Conservation (phyloP, 768 basidiomycete genomes). For the Tricholoma saponaceum region DNA sequence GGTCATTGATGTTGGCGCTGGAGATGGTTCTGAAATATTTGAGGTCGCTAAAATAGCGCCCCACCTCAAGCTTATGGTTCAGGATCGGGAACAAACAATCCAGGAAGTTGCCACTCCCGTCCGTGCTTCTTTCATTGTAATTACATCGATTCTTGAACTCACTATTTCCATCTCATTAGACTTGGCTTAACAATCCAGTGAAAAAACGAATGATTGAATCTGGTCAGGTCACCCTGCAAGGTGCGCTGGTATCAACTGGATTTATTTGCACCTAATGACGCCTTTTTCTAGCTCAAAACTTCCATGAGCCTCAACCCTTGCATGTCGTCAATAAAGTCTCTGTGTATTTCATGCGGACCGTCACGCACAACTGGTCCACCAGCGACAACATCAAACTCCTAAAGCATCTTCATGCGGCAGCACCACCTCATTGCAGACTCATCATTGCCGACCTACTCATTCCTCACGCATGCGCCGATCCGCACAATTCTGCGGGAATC, state of each 20-base stretch:
- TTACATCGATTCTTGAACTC: neutral
- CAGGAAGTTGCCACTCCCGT: neutral
- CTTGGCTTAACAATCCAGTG: neutral
- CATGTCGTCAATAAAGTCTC: conserved; percentile 19
- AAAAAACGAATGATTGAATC: neutral
- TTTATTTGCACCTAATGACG: neutral
- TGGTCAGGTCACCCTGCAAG: conserved; percentile 4
- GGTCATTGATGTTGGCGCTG: conserved; percentile 34
- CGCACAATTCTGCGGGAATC: neutral
- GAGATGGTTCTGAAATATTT: conserved; percentile 26
- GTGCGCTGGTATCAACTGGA: neutral
- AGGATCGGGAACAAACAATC: conserved; percentile 13
- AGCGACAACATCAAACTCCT: conserved; percentile 22
- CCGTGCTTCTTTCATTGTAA: neutral
- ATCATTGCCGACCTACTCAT: conserved; percentile 31
- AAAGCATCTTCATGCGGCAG: conserved; percentile 22
- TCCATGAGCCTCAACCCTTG: conserved; percentile 41
- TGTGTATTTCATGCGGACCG: conserved; percentile 46
- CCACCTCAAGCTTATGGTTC: conserved; percentile 27
- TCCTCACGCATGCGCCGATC: conserved; percentile 18
- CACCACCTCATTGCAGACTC: conserved; percentile 22
- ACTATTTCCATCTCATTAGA: conserved; percentile 1
- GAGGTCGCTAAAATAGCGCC: conserved; percentile 24
- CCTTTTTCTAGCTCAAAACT: conserved; percentile 41
- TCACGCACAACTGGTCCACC: conserved; percentile 57